These are phyloP conservation scores for Chenopodium formosanum DNA, from an alignment of 148 eudicot genomes.

Conservation along the genomic window DNA sequence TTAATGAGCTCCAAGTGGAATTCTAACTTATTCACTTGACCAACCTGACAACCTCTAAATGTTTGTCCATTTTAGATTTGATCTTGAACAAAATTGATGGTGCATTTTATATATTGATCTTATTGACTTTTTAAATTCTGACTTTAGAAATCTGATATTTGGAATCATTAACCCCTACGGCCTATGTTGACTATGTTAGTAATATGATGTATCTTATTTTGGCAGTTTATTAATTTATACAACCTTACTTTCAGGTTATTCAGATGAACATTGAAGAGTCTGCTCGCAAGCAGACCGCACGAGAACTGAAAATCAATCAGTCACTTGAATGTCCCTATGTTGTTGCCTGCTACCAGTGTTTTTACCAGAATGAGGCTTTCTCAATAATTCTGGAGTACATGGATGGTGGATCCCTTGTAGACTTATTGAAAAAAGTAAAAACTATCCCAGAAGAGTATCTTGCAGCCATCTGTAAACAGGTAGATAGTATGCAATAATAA, in stretches of 20 bases:
- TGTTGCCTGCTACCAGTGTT: constrained; percentile 90
- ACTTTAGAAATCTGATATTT: not conserved
- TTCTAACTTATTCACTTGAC: too few relatives aligned
- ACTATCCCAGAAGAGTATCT: constrained; percentile 85
- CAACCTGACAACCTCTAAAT: too few relatives aligned
- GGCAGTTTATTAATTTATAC: constrained; percentile 2
- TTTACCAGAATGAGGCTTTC: constrained; percentile 84
- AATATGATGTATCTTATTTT: not conserved
- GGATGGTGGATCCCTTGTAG: constrained; percentile 98
- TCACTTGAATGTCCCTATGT: constrained; percentile 79
- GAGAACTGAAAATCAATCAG: constrained; percentile 93
- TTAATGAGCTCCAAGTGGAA: too few relatives aligned
- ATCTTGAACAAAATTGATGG: not conserved
- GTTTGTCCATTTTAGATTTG: too few relatives aligned
- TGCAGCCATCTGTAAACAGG: constrained; percentile 96
- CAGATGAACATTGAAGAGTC: constrained; percentile 92
- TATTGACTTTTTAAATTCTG: not conserved
- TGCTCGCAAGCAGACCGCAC: constrained; percentile 74
- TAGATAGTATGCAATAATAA: constrained; percentile 21
- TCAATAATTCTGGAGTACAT: constrained; percentile 96
- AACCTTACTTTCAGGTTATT: constrained; percentile 58
- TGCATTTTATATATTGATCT: not conserved
- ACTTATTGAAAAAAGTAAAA: constrained; percentile 69
- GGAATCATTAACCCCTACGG: not conserved
- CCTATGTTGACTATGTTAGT: not conserved